Base-by-base conservation (phyloP, 176 grass and related monocot genomes). In the Lolium multiflorum region DNA sequence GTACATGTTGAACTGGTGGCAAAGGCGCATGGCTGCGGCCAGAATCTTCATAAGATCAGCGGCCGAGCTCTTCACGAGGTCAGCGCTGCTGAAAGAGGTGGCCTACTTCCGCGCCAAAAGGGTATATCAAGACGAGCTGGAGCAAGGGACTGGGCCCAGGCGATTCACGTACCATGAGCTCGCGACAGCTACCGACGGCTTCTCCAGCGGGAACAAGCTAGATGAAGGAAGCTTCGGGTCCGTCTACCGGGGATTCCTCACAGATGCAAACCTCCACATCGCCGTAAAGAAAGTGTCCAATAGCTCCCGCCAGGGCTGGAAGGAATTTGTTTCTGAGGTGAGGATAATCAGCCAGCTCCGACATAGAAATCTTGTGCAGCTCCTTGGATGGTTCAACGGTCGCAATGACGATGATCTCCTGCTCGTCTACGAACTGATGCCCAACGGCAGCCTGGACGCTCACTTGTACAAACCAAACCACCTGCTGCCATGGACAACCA, bases 291-390 rank as follows among this genome's bases (percentile, higher is more conserved):
- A 54, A 26, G 76, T 80, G 46, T 84, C 76, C 0, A 11, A 74
- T 21, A 89, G 11, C 3, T 84, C 77, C 2, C 24, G 57, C 0
- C 94, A 93, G 61, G 94, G 94, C 12, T 81, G 76, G 75, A 91
- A 93, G 76, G 89, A 93, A 84, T 93, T 87, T 16, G 77, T 83
- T 73, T 56, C 91, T 0, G 93, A 95, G 88, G 84, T 93, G 52
- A 77, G 35, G 28, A 91, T 89, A 59, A 91, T 93, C n/a, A 86
- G 83, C 83, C 83, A 54, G 0, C 74, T 93, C 50, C 62, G 86
- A 24, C 92, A 93, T 54, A 83, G 89, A 0, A 90, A 93, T 52
- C 83, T 93, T 0, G 92, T 95, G 20, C 88, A 66, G 64, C 84
- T 96, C 3, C 31, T 87, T 22, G 87, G 91, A 31, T 96, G 87